phyloP scores from a whole-genome alignment of 208 protist genomes.

The Phytomonas francai region DNA sequence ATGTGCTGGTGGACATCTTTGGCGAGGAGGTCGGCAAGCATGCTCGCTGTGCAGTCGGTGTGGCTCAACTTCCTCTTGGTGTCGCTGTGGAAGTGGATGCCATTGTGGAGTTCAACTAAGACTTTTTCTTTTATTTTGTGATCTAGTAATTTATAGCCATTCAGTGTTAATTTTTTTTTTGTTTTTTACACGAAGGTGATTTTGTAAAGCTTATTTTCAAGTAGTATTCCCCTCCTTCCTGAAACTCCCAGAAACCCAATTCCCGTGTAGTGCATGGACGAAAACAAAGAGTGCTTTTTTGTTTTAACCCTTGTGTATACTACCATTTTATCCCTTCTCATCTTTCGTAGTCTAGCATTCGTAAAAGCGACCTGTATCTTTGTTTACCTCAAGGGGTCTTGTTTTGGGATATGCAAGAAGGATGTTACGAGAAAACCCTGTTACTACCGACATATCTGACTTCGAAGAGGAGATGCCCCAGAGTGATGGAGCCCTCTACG shows the following conservation, averaged over 20 bases:
- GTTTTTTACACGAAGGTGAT: neutral
- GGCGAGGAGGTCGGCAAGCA: conserved; percentile 60
- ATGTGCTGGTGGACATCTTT: conserved; percentile 61
- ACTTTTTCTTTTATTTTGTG: neutral
- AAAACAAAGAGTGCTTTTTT: neutral
- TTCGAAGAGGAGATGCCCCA: neutral
- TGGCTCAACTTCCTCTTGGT: conserved; percentile 62
- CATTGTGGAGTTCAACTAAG: conserved; percentile 39
- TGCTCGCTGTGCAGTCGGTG: conserved; percentile 64
- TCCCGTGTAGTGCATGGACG: neutral
- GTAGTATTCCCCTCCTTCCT: neutral
- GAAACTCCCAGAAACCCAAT: neutral
- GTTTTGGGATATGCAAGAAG: neutral
- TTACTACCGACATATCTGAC: neutral
- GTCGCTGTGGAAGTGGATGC: conserved; percentile 61
- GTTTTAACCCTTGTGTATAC: neutral
- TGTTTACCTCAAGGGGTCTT: neutral
- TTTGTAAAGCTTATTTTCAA: neutral
- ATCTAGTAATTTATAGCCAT: neutral
- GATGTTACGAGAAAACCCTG: neutral
- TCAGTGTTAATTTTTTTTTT: conserved; percentile 6
- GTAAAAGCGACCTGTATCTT: neutral
- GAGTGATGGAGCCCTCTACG: neutral
- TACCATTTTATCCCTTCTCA: neutral
- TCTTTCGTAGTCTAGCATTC: neutral